Evolutionary conservation across 192 early-diverging fungal species (phyloP).

Genomic region (Coemansia sp.): DNA sequence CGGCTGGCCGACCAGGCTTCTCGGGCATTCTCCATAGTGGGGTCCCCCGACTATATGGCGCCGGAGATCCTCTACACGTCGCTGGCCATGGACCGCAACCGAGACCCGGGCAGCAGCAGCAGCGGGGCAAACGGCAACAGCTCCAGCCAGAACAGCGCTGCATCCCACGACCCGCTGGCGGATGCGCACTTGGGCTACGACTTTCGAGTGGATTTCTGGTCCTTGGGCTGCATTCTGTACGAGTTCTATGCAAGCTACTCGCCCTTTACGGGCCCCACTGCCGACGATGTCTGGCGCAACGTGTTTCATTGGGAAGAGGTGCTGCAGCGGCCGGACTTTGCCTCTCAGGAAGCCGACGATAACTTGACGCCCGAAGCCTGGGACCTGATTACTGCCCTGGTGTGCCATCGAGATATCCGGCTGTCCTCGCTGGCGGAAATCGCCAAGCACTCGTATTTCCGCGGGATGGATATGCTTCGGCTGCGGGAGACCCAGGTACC

Average conservation of each 20-base stretch:
- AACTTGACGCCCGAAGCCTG: slow-evolving; percentile 76
- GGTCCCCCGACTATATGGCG: slow-evolving; percentile 93
- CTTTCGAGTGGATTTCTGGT: slow-evolving; percentile 72
- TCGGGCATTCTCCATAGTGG: slow-evolving; percentile 75
- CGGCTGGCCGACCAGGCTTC: slow-evolving; percentile 54
- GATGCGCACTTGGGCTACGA: slow-evolving; percentile 59
- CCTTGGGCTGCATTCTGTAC: slow-evolving; percentile 73
- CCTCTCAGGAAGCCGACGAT: slow-evolving; percentile 72
- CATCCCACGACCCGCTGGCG: slow-evolving; percentile 56
- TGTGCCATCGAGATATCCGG: slow-evolving; percentile 56
- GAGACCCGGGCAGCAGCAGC: slow-evolving; percentile 8
- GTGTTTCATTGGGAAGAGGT: slow-evolving; percentile 79
- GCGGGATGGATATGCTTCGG: slow-evolving; percentile 60
- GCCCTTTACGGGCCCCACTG: slow-evolving; percentile 66
- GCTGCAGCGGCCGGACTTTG: slow-evolving; percentile 72
- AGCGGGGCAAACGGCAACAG: slow-evolving; percentile 19
- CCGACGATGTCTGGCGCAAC: slow-evolving; percentile 80
- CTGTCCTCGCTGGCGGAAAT: slow-evolving; percentile 55
- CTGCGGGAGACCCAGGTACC: slow-evolving; percentile 62
- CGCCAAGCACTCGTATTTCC: slow-evolving; percentile 62
- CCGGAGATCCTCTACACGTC: slow-evolving; percentile 74
- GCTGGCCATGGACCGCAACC: slow-evolving; percentile 33
- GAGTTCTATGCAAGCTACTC: slow-evolving; percentile 74
- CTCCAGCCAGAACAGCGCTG: slow-evolving; percentile 28
- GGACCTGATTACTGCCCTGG: slow-evolving; percentile 65